Evolutionary conservation across 163 green algal genomes (phyloP), one percentile per base, ranked within the genome.

Genomic region (Dunaliella salina): DNA sequence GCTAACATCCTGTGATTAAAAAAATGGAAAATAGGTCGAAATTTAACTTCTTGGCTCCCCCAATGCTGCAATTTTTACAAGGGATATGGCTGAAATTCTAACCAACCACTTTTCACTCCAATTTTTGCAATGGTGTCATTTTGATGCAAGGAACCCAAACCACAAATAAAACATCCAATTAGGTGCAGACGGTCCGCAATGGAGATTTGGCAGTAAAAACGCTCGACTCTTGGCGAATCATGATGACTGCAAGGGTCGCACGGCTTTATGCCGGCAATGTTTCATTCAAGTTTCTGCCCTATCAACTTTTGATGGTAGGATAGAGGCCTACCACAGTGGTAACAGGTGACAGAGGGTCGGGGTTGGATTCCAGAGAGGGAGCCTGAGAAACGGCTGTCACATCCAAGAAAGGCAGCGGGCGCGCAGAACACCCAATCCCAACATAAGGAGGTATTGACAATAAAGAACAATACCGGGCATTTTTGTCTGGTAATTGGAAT

Each of bases 201-300:
- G n/a, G n/a, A n/a, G n/a, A n/a, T n/a, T n/a, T n/a, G n/a, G n/a
- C n/a, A n/a, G n/a, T n/a, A n/a, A n/a, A n/a, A n/a, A n/a, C n/a
- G 91, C 91, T 89, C 93, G 94, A 94, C 90, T 93, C 93, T 88
- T 88, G 94, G 93, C 96, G 93, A 98, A 94, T 96, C 94, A 98
- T 97, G 92, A 96, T 98, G 96, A 97, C 93, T 96, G 94, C 89
- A 96, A 94, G 94, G 95, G 96, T 96, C 94, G 95, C 92, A 96
- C 92, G 91, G 92, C 91, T 91, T 96, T 87, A 91, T 80, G 92
- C 92, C 90, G 94, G 93, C 94, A 92, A 95, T 96, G 93, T 96
- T 96, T 95, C 94, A 96, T 96, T 98, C 94, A 96, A 98, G 96
- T 96, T 96, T 98, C 93, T 96, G 93, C 94, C 94, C 94, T 97